Conservation (phyloP, 148 eudicot species). For the Limonium bicolor region DNA sequence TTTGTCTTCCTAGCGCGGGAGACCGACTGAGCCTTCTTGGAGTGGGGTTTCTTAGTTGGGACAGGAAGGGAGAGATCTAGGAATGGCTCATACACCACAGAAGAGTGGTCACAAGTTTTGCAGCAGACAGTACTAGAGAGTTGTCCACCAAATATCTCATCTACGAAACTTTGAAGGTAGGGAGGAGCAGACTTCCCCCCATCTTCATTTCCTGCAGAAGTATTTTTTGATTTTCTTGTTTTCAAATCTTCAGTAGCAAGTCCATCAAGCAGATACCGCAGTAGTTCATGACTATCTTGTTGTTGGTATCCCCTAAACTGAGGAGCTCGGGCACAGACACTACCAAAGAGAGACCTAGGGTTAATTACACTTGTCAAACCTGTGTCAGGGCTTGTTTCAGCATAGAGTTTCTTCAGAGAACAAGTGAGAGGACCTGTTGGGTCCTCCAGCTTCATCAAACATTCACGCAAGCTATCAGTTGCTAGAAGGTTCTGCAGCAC, state of each 20-base stretch:
- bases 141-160: conserved; percentile 73
- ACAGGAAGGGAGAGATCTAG: conserved; percentile 85
- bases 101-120: conserved; percentile 67
- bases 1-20: conserved; percentile 47
- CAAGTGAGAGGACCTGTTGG: conserved; percentile 57
- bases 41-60: conserved; percentile 58
- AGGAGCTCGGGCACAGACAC: conserved; percentile 67
- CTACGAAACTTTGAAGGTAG: conserved; percentile 71
- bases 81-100: conserved; percentile 67
- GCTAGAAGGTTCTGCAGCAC: conserved; percentile 79
- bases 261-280: conserved; percentile 84
- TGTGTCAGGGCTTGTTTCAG: conserved; percentile 31
- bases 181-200: conserved; percentile 13
- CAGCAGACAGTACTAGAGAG: conserved; percentile 74
- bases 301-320: conserved; percentile 87
- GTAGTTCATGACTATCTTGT: conserved; percentile 94
- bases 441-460: conserved; percentile 34
- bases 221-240: conserved; percentile 17
- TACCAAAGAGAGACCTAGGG: conserved; percentile 62
- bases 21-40: conserved; percentile 26
- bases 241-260: conserved; percentile 45
- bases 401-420: conserved; percentile 47
- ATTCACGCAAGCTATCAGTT: conserved; percentile 38
- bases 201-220: conserved; percentile 16
- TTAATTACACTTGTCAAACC: conserved; percentile 33